Evolutionary conservation across 2,329 filamentous ascomycete species (phyloP), one percentile per base, ranked within the genome.

Genomic region (Paecilomyces formosus): DNA sequence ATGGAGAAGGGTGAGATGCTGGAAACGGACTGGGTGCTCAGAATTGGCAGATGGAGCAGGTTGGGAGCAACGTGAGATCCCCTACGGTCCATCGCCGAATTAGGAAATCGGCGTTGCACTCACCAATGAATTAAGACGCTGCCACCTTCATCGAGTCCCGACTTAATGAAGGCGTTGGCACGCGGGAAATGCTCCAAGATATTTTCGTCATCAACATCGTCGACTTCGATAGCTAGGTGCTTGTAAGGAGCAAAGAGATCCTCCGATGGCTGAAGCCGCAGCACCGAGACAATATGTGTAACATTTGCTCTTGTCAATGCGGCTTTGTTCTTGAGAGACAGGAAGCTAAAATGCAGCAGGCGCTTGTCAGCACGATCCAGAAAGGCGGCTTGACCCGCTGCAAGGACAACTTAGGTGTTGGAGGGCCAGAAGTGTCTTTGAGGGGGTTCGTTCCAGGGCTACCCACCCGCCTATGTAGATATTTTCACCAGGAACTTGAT

Each of bases 151-250:
- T 84, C 78, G 55, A 97, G 78, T 1, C 86, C 93, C 50, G 85
- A 78, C 66, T 93, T 85, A 65, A 97, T 96, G 74, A 96, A 99
- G 54, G 81, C 82, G 66, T 94, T 89, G 58, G 88, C 88, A 56
- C 80, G 80, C 6, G 92, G 85, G 61, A 97, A 88, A 73, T 95
- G 86, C 62, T 89, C 83, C 18, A 97, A 78, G 55, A 97, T 76
- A 74, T 99, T 90, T 65, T 92, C 88, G 68, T 97, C 91, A 21
- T 93, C 90, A 55, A 92, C 85, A 77, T 99, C 94, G 73, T 97
- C 90, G 51, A 97, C 85, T 64, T 95, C 88, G 63, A 97, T 88
- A 61, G 86, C 82, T 65, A 90, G 81, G 72, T 95, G 91, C 63
- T 86, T 77, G 71, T 86, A 91, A 50, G 81, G 79, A 62, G 83